These are phyloP conservation scores for Metschnikowia baotianmanensis DNA, from an alignment of 805 yeast species.

Conservation along the genomic window DNA sequence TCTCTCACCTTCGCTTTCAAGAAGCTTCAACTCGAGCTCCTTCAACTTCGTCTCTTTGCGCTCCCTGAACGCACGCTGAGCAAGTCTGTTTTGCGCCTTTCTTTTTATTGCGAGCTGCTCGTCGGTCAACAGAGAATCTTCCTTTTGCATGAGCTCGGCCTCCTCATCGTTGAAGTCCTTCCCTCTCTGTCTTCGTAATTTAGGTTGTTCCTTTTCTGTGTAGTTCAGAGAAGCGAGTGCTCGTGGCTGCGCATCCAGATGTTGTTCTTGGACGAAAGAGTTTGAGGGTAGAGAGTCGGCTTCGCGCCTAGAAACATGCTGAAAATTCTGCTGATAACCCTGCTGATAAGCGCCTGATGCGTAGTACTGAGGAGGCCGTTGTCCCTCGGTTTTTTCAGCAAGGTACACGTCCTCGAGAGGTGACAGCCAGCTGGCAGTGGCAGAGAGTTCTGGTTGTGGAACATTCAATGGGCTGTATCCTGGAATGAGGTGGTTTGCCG, in stretches of 20 bases:
- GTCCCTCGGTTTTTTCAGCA: neutral
- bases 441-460: constrained; percentile 1
- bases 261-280: constrained; percentile 6
- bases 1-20: constrained; percentile 55
- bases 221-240: neutral
- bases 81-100: constrained; percentile 81
- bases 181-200: constrained; percentile 4
- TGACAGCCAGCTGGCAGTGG: constrained; percentile 7
- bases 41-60: constrained; percentile 71
- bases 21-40: constrained; percentile 60
- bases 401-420: constrained; percentile 3
- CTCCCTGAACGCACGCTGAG: constrained; percentile 84
- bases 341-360: neutral
- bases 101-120: constrained; percentile 51
- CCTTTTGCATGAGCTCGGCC: constrained; percentile 34
- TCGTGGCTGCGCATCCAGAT: neutral
- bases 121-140: constrained; percentile 38
- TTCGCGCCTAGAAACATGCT: neutral
- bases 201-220: neutral
- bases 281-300: constrained; percentile 11
- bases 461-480: constrained; percentile 3
- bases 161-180: constrained; percentile 30
- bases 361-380: neutral
- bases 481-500: constrained; percentile 3
- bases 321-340: no score